These are phyloP conservation scores for Ogataea pilisensis DNA, from an alignment of 805 yeast species.

Conservation along the genomic window DNA sequence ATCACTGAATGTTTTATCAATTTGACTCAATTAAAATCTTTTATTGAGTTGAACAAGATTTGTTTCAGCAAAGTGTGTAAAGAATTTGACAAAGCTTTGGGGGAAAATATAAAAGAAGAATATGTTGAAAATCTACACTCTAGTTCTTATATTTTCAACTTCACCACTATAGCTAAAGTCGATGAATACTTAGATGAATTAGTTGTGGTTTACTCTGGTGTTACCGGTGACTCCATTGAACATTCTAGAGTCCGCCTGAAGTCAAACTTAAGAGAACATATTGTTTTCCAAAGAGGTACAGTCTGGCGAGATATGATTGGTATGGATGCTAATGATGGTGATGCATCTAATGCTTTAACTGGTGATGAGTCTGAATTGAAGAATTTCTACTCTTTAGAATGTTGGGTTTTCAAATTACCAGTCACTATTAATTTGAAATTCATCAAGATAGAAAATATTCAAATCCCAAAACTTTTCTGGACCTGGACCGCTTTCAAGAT, in stretches of 20 bases:
- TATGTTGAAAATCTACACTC: conserved; percentile 30
- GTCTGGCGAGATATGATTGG: conserved; percentile 58
- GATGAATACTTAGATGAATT: conserved; percentile 30
- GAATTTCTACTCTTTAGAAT: conserved; percentile 30
- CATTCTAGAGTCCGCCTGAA: conserved; percentile 34
- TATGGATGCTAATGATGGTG: conserved; percentile 29
- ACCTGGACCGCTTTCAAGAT: conserved; percentile 47
- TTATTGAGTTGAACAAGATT: conserved; percentile 46
- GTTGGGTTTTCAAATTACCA: conserved; percentile 23
- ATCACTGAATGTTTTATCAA: conserved; percentile 42
- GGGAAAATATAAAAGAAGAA: conserved; percentile 38
- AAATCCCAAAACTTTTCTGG: conserved; percentile 45
- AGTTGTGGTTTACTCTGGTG: conserved; percentile 26
- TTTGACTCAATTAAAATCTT: conserved; percentile 46
- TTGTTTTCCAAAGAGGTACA: conserved; percentile 53
- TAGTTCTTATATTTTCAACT: conserved; percentile 37
- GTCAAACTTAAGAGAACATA: conserved; percentile 51
- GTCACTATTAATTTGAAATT: conserved; percentile 12
- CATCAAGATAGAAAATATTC: conserved; percentile 27
- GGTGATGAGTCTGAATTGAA: conserved; percentile 32
- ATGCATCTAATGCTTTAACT: conserved; percentile 33
- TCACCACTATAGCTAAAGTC: conserved; percentile 20
- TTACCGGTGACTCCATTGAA: conserved; percentile 19
- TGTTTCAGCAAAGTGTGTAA: conserved; percentile 51
- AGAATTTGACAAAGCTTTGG: conserved; percentile 49